Evolutionary conservation across 1,284 basidiomycete species (phyloP).

Genomic region (Ustilago shanxiensis): DNA sequence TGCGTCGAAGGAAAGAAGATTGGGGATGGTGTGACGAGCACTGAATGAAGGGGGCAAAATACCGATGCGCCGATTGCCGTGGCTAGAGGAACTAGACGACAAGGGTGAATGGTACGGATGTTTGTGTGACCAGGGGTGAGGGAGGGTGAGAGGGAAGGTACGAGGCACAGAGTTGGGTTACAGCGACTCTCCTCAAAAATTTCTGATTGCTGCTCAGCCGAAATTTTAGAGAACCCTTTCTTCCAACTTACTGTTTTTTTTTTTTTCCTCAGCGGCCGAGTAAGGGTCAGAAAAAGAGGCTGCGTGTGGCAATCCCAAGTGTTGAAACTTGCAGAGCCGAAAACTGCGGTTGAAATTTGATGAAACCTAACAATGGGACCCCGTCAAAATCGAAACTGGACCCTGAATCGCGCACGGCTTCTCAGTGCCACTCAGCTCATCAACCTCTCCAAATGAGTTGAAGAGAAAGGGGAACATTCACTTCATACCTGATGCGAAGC

Average conservation of each 20-base stretch:
- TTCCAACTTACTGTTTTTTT: too few relatives aligned
- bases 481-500: neutral
- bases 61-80: neutral
- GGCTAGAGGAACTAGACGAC: slow-evolving; percentile 1
- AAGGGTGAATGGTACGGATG: neutral
- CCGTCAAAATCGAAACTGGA: slow-evolving; percentile 3
- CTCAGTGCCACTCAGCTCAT: neutral
- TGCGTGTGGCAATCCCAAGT: slow-evolving; percentile 7
- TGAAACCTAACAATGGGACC: neutral
- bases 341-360: slow-evolving; percentile 11
- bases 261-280: slow-evolving; percentile 28
- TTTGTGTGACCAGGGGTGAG: slow-evolving; percentile 37
- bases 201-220: slow-evolving; percentile 16
- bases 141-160: slow-evolving; percentile 7
- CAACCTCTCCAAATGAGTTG: neutral
- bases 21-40: neutral
- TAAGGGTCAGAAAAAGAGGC: neutral
- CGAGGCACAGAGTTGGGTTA: slow-evolving; percentile 3
- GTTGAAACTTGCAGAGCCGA: too few relatives aligned
- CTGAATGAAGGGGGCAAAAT: neutral
- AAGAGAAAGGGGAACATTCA: slow-evolving; percentile 1
- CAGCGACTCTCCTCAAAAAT: slow-evolving; percentile 23
- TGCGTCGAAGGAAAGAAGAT: neutral
- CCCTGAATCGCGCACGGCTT: slow-evolving; percentile 2
- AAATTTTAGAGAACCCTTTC: slow-evolving; percentile 18